Evolutionary conservation across 2,329 filamentous ascomycete species (phyloP).

Genomic region (Nothophaeocryptopus gaeumannii): DNA sequence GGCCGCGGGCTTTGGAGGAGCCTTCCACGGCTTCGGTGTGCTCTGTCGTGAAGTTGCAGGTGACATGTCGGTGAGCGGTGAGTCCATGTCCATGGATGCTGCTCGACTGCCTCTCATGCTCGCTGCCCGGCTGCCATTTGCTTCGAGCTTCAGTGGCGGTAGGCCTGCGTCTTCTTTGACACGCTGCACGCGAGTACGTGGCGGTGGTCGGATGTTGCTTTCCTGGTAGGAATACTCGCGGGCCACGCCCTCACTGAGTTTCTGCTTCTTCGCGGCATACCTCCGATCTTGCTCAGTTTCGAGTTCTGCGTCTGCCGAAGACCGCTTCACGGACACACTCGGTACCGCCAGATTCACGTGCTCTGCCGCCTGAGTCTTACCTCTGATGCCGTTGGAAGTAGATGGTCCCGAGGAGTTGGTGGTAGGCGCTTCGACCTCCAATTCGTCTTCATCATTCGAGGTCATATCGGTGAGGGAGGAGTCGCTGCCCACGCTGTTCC

Average conservation of each 20-base stretch:
- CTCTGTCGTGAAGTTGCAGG: constrained; percentile 30
- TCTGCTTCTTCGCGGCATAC: constrained; percentile 35
- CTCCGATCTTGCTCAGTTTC: constrained; percentile 29
- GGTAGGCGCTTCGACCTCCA: constrained; percentile 21
- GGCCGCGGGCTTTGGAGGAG: constrained; percentile 24
- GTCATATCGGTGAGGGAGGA: constrained; percentile 37
- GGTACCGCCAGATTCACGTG: constrained; percentile 29
- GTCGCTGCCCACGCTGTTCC: constrained; percentile 27
- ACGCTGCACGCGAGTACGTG: constrained; percentile 18
- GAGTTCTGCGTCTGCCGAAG: constrained; percentile 35
- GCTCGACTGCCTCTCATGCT: constrained; percentile 27
- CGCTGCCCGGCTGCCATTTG: constrained; percentile 22
- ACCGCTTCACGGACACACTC: constrained; percentile 29
- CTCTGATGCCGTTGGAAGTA: constrained; percentile 20
- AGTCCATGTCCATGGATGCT: constrained; percentile 30
- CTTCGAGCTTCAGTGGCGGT: constrained; percentile 24
- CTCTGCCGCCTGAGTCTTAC: constrained; percentile 31
- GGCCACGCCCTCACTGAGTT: constrained; percentile 28
- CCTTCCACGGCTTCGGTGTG: constrained; percentile 28
- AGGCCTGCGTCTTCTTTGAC: constrained; percentile 21
- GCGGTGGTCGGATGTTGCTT: constrained; percentile 32
- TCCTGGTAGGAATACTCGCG: constrained; percentile 32
- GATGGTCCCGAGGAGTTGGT: constrained; percentile 9
- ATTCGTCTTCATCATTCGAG: constrained; percentile 31
- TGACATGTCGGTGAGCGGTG: constrained; percentile 35